These are phyloP conservation scores for Hanseniaspora thailandica DNA, from an alignment of 805 yeast species.

Conservation along the genomic window DNA sequence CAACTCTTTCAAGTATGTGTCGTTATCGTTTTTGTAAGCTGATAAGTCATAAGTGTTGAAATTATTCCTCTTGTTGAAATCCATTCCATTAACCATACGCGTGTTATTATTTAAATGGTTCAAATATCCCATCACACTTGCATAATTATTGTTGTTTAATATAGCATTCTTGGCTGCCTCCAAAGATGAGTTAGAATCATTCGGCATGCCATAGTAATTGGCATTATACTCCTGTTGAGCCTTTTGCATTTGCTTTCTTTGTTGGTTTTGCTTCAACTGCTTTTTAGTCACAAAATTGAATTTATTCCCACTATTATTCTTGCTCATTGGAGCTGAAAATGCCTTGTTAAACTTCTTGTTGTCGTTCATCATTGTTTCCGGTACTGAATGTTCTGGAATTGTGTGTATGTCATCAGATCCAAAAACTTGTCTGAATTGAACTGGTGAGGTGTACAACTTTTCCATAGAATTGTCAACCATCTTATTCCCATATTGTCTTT, in stretches of 20 bases:
- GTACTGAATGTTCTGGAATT: constrained; percentile 1
- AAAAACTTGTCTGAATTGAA: background rate
- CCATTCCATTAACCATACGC: background rate
- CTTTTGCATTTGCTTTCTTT: background rate
- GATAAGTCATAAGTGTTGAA: background rate
- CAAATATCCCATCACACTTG: constrained; percentile 10
- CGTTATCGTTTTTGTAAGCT: background rate
- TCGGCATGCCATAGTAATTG: background rate
- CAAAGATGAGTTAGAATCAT: background rate
- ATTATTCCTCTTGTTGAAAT: background rate
- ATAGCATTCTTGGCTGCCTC: constrained; percentile 1
- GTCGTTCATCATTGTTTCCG: background rate
- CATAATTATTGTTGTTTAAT: constrained; percentile 9
- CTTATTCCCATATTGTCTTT: background rate
- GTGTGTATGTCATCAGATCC: background rate
- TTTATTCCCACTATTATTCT: background rate
- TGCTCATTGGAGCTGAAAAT: background rate
- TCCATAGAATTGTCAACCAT: background rate
- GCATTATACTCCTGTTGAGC: background rate
- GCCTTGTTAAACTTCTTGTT: background rate
- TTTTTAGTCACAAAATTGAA: constrained; percentile 12
- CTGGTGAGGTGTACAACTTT: constrained; percentile 7
- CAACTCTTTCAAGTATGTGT: background rate
- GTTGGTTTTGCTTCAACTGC: background rate
- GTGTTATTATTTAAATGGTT: constrained; percentile 7